Conservation (phyloP, 768 basidiomycete species). For the Lactarius tabidus region DNA sequence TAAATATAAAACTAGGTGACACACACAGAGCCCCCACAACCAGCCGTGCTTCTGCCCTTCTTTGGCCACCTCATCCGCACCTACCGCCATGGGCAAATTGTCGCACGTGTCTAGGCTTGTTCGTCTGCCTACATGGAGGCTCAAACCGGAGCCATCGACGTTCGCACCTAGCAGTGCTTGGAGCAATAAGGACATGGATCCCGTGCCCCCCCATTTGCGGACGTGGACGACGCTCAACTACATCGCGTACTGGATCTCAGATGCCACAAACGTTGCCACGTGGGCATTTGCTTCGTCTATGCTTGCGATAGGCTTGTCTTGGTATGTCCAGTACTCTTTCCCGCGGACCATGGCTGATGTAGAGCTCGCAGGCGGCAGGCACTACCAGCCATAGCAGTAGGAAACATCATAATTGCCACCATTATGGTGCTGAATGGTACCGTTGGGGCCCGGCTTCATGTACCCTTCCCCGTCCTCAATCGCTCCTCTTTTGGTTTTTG, state of each 20-base stretch:
- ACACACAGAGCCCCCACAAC: neutral
- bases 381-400: conserved; percentile 64
- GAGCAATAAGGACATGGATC: conserved; percentile 77
- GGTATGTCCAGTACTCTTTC: conserved; percentile 36
- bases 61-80: neutral
- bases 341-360: neutral
- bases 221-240: conserved; percentile 72
- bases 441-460: conserved; percentile 69
- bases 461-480: conserved; percentile 75
- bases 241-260: conserved; percentile 52
- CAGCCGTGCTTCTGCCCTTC: neutral
- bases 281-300: conserved; percentile 70
- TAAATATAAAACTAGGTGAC: neutral
- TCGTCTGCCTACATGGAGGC: conserved; percentile 41
- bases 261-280: conserved; percentile 31
- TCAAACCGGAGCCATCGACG: conserved; percentile 48
- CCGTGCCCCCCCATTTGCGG: conserved; percentile 53
- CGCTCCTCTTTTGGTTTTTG: conserved; percentile 87
- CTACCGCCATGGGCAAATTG: neutral
- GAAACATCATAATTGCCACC: conserved; percentile 65
- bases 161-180: conserved; percentile 58
- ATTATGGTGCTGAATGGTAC: conserved; percentile 78
- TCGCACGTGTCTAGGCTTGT: neutral
- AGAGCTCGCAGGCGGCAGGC: conserved; percentile 52
- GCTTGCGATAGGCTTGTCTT: conserved; percentile 70